Evolutionary conservation across 2,329 filamentous ascomycete species (phyloP), one percentile per base, ranked within the genome.

Genomic region (Akanthomyces muscarius): DNA sequence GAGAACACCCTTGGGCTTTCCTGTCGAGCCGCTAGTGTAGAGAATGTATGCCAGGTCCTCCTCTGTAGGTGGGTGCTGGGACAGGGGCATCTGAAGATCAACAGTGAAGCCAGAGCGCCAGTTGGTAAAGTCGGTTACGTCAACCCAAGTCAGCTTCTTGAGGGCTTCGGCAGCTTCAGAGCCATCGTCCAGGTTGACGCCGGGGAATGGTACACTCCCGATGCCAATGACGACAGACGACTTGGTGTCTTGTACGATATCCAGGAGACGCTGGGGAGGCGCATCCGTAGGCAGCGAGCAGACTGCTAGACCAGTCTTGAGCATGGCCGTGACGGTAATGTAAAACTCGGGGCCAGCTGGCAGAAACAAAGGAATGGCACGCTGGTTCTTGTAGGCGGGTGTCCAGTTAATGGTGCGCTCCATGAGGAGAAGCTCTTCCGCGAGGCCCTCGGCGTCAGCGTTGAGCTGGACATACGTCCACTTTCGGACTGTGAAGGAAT

Each of bases 1-100:
- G 90, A 96, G 89, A 52, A 82, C 79, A 3, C 80, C 80, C 66
- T 83, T 83, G 5, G 80, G 80, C 13, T 72, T 75, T 4, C 80
- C 80, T 1, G 80, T 83, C 7, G 79, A 83, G 23, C 76, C 76
- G 23, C 79, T 81, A 21, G 80, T 81, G 65, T 80, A 81, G 48
- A 80, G 77, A 11, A 74, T 67, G 54, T 74, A 75, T 53, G 68
- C 70, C 4, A 72, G 69, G 36, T 69, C 65, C 13, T 71, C 65
- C n/a, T 70, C 67, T 80, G 58, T 44, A 5, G 63, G 53, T 10
- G 45, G 28, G 41, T 59, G 63, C 28, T 28, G 50, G 36, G 23
- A 13, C 11, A 57, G 4, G n/a, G 61, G 53, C 21, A 38, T 36
- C n/a, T 42, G 36, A 1, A 59, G 63, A 45, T 64, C 59, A 13